phyloP scores from a whole-genome alignment of 495 filamentous ascomycete species.

The Thermochaetoides thermophila region DNA sequence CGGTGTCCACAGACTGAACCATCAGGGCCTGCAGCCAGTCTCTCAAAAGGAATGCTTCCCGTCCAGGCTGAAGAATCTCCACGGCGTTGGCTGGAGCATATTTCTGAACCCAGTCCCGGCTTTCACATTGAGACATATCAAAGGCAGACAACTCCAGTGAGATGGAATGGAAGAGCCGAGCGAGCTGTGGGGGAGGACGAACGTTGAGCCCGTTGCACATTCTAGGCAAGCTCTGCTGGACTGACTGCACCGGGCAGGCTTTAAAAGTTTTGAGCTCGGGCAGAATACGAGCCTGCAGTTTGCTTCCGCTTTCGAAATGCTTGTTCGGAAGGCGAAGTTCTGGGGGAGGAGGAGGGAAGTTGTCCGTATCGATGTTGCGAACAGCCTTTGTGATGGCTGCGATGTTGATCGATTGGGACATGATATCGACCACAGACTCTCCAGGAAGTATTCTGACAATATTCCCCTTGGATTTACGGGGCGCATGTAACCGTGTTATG shows the following conservation, averaged over 20 bases:
- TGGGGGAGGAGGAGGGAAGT: slow-evolving; percentile 22
- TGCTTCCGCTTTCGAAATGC: slow-evolving; percentile 34
- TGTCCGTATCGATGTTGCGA: slow-evolving; percentile 20
- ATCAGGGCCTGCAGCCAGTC: slow-evolving; percentile 74
- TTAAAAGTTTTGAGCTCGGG: slow-evolving; percentile 17
- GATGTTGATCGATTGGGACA: slow-evolving; percentile 22
- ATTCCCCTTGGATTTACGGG: slow-evolving; percentile 37
- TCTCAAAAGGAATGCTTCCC: slow-evolving; percentile 53
- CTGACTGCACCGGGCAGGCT: slow-evolving; percentile 4
- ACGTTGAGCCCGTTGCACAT: slow-evolving; percentile 6
- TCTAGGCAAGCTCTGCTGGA: slow-evolving; percentile 1
- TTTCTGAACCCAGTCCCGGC: slow-evolving; percentile 64
- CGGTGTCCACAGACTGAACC: slow-evolving; percentile 57
- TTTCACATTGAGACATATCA: slow-evolving; percentile 64
- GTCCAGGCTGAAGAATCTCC: slow-evolving; percentile 64
- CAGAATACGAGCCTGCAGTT: slow-evolving; percentile 28
- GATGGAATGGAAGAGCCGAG: slow-evolving; percentile 45
- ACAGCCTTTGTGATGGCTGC: slow-evolving; percentile 10
- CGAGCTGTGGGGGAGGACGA: slow-evolving; percentile 41
- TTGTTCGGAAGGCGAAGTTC: slow-evolving; percentile 33
- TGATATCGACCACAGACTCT: slow-evolving; percentile 30
- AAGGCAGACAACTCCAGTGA: slow-evolving; percentile 54
- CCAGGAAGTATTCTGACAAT: slow-evolving; percentile 22
- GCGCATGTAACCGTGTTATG: too few relatives aligned
- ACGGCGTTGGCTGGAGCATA: slow-evolving; percentile 59